These are phyloP conservation scores for Pseudocercospora crystallina DNA, from an alignment of 2,329 filamentous ascomycete species.

Conservation along the genomic window DNA sequence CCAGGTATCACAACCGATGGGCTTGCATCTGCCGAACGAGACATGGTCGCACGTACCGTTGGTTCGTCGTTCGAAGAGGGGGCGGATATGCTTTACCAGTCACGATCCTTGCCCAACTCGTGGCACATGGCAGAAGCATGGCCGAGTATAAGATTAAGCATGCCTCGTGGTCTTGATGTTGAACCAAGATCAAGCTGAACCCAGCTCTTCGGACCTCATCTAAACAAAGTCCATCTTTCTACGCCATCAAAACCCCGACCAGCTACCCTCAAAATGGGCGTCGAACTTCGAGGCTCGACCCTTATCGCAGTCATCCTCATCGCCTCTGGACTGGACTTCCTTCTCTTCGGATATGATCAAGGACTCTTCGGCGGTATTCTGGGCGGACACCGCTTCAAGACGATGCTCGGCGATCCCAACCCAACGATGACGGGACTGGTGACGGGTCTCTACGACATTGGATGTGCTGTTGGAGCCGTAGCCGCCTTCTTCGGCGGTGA, in stretches of 20 bases:
- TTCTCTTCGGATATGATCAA: conserved; percentile 32
- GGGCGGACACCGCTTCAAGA: conserved; percentile 29
- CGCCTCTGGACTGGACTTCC: conserved; percentile 31
- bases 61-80: too few species aligned
- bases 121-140: too few species aligned
- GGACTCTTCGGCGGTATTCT: conserved; percentile 33
- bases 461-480: conserved; percentile 29
- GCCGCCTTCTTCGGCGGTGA: conserved; percentile 30
- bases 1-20: too few species aligned
- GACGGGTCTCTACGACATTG: conserved; percentile 30
- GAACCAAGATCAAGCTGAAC: background rate
- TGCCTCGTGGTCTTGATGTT: conserved; percentile 7
- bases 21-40: too few species aligned
- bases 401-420: conserved; percentile 29
- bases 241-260: background rate
- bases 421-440: conserved; percentile 30
- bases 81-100: too few species aligned
- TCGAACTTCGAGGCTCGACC: conserved; percentile 27
- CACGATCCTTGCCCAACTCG: too few species aligned
- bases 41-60: too few species aligned
- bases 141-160: conserved; percentile 1
- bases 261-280: conserved; percentile 7
- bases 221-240: background rate
- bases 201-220: background rate
- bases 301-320: conserved; percentile 30